Evolutionary conservation across 108 stramenopile genomes (phyloP).

Genomic region (Cyclotella choctawhatcheeana): DNA sequence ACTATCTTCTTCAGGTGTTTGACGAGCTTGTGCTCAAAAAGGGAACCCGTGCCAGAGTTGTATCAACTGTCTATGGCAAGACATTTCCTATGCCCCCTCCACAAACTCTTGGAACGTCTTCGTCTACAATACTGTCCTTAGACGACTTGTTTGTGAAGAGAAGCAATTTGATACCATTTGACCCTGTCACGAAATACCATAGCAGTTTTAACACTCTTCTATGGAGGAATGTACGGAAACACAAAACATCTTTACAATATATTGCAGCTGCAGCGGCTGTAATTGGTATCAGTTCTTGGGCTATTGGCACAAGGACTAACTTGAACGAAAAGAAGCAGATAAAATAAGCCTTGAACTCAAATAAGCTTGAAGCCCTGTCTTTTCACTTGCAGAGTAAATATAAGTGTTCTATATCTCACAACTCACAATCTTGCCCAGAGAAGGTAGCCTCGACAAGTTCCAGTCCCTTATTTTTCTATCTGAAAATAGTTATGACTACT

Average conservation of each 20-base stretch:
- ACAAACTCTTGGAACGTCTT: neutral
- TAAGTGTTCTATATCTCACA: too few species aligned
- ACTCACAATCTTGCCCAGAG: too few species aligned
- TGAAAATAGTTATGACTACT: too few species aligned
- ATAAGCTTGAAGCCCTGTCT: neutral
- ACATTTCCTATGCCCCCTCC: conserved; percentile 66
- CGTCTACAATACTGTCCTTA: conserved; percentile 10
- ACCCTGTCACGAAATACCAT: conserved; percentile 25
- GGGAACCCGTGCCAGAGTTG: conserved; percentile 61
- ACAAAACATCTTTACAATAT: conserved; percentile 29
- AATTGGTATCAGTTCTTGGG: conserved; percentile 30
- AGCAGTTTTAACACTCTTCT: conserved; percentile 1
- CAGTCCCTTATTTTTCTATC: too few species aligned
- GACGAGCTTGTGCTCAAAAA: conserved; percentile 63
- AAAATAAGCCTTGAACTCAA: neutral
- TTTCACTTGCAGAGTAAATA: too few species aligned
- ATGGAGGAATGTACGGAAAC: conserved; percentile 21
- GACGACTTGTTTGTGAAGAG: conserved; percentile 32
- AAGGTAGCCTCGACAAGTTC: too few species aligned
- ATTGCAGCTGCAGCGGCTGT: conserved; percentile 35
- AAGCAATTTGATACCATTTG: conserved; percentile 40
- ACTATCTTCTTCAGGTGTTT: conserved; percentile 60
- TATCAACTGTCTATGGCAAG: conserved; percentile 80
- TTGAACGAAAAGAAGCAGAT: conserved; percentile 27
- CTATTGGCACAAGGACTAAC: conserved; percentile 21